These are phyloP conservation scores for Jaltomata sinuosa DNA, from an alignment of 257 asterid genomes.

Conservation along the genomic window DNA sequence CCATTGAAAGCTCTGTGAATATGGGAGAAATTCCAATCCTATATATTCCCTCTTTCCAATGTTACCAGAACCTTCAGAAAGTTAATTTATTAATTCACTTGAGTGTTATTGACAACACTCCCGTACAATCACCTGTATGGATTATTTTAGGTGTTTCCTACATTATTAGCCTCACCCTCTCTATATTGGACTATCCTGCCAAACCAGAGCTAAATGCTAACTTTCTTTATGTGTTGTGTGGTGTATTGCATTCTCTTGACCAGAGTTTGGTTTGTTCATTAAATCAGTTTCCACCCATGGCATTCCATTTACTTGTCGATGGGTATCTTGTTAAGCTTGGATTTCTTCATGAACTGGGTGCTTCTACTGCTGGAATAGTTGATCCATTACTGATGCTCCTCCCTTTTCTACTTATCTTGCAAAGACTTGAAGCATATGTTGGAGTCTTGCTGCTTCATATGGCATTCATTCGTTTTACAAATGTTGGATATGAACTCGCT, in stretches of 20 bases:
- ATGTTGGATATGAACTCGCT: background rate
- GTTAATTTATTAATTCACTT: conserved; percentile 52
- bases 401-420: background rate
- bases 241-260: conserved; percentile 57
- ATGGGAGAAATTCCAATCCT: conserved; percentile 61
- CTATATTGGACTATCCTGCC: conserved; percentile 37
- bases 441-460: background rate
- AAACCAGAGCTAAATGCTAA: conserved; percentile 38
- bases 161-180: conserved; percentile 43
- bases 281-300: background rate
- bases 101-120: conserved; percentile 60
- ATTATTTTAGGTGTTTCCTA: conserved; percentile 53
- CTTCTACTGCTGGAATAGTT: background rate
- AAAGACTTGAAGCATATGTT: background rate
- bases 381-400: too few species aligned
- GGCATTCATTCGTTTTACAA: too few species aligned
- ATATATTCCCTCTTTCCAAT: conserved; percentile 66
- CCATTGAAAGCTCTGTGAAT: conserved; percentile 49
- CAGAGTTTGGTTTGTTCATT: conserved; percentile 87
- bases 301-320: background rate
- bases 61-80: conserved; percentile 32
- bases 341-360: background rate
- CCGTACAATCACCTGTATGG: conserved; percentile 59
- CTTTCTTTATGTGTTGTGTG: conserved; percentile 54
- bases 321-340: background rate